Evolutionary conservation across 192 early-diverging fungal species (phyloP).

Genomic region (Coemansia interrupta): DNA sequence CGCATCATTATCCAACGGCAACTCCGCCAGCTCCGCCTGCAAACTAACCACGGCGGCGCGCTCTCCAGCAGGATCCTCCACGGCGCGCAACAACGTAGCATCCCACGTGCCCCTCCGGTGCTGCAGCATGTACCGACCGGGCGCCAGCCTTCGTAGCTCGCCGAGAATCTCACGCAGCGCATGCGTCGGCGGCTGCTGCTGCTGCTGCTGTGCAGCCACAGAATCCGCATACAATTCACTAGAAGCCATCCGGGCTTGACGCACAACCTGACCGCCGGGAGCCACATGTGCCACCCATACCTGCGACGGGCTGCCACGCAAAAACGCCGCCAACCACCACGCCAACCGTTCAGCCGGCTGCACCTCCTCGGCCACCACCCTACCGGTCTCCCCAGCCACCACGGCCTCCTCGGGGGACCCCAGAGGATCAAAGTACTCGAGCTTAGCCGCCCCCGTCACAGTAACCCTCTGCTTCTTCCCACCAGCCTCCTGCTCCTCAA

Average conservation of each 20-base stretch:
- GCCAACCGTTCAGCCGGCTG: constrained; percentile 38
- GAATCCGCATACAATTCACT: constrained; percentile 18
- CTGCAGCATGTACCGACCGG: constrained; percentile 36
- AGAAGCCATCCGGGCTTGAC: constrained; percentile 11
- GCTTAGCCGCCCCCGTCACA: constrained; percentile 34
- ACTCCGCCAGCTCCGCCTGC: constrained; percentile 16
- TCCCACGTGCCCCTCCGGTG: constrained; percentile 44
- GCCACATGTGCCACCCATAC: constrained; percentile 44
- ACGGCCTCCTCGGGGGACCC: constrained; percentile 10
- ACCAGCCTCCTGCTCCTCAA: constrained; percentile 5
- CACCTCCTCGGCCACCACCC: constrained; percentile 19
- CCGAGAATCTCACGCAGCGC: constrained; percentile 23
- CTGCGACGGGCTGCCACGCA: constrained; percentile 47
- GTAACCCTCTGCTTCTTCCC: constrained; percentile 1
- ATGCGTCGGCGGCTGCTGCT: constrained; percentile 28
- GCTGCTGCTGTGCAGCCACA: neutral
- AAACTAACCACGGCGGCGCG: constrained; percentile 4
- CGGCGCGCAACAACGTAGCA: constrained; percentile 39
- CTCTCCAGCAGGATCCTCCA: constrained; percentile 9
- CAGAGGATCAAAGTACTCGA: constrained; percentile 24
- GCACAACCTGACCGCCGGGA: constrained; percentile 1
- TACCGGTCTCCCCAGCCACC: constrained; percentile 1
- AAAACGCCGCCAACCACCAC: constrained; percentile 40
- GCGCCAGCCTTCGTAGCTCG: constrained; percentile 19
- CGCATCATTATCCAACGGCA: constrained; percentile 30